Evolutionary conservation across 352 stramenopile genomes (phyloP).

Genomic region (Phytophthora vignae): DNA sequence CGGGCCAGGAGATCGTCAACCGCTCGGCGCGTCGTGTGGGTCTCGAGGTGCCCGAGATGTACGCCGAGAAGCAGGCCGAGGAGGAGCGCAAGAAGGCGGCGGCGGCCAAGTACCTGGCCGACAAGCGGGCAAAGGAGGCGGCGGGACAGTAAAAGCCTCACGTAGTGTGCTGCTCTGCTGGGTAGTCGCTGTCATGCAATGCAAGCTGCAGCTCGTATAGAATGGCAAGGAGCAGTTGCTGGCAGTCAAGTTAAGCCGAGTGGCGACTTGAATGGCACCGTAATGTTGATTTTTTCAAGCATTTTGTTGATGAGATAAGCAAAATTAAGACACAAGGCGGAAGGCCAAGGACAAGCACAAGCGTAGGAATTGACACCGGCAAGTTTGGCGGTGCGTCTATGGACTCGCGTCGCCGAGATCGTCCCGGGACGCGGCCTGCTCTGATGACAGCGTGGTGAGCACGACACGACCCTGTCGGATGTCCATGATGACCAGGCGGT

Average conservation of each 20-base stretch:
- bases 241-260: too few species aligned
- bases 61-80: conserved; percentile 61
- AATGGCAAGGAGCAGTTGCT: conserved; percentile 15
- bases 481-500: conserved; percentile 78
- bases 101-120: conserved; percentile 63
- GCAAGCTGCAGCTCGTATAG: conserved; percentile 16
- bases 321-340: conserved; percentile 43
- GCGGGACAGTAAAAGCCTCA: conserved; percentile 19
- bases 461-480: conserved; percentile 70
- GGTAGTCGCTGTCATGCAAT: conserved; percentile 1
- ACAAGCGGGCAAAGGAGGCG: conserved; percentile 58
- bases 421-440: conserved; percentile 56
- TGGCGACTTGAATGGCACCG: conserved; percentile 23
- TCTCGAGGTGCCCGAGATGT: conserved; percentile 80
- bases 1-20: conserved; percentile 77
- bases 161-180: background rate
- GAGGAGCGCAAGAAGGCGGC: conserved; percentile 45
- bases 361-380: conserved; percentile 22
- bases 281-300: conserved; percentile 40
- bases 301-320: conserved; percentile 38
- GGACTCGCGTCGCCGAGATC: conserved; percentile 55
- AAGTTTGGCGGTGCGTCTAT: conserved; percentile 40
- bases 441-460: conserved; percentile 62
- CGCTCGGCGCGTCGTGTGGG: conserved; percentile 79
- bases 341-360: conserved; percentile 34